Evolutionary conservation across 306 rosid species (phyloP).

Genomic region (Acacia melanoxylon): DNA sequence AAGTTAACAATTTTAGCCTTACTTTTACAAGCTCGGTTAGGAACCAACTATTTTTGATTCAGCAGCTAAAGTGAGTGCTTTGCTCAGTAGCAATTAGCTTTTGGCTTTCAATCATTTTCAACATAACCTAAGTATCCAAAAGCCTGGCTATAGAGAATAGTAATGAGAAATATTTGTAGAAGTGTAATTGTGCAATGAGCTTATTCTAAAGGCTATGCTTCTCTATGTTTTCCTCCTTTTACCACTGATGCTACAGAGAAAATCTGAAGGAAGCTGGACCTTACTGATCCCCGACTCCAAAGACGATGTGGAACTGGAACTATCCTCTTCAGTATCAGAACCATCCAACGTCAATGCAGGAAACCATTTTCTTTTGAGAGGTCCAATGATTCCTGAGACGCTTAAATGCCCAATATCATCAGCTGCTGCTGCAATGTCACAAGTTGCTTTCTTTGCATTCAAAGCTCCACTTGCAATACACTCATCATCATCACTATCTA

Average conservation of each 20-base stretch:
- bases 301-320: neutral
- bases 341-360: neutral
- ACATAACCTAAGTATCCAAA: neutral
- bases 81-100: neutral
- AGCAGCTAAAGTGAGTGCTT: neutral
- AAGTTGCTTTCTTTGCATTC: neutral
- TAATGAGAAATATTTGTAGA: neutral
- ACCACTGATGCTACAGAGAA: neutral
- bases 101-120: neutral
- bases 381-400: neutral
- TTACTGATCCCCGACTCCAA: neutral
- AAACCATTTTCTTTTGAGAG: conserved; percentile 3
- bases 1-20: neutral
- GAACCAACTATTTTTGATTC: neutral
- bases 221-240: conserved; percentile 12
- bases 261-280: neutral
- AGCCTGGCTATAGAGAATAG: neutral
- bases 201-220: neutral
- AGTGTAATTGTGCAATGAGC: neutral
- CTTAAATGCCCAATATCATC: neutral
- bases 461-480: neutral
- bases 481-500: conserved; percentile 3
- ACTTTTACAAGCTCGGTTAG: neutral
- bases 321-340: neutral
- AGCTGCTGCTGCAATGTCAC: neutral